Evolutionary conservation across 208 protist species (phyloP).

Genomic region (Porcisia deanei): DNA sequence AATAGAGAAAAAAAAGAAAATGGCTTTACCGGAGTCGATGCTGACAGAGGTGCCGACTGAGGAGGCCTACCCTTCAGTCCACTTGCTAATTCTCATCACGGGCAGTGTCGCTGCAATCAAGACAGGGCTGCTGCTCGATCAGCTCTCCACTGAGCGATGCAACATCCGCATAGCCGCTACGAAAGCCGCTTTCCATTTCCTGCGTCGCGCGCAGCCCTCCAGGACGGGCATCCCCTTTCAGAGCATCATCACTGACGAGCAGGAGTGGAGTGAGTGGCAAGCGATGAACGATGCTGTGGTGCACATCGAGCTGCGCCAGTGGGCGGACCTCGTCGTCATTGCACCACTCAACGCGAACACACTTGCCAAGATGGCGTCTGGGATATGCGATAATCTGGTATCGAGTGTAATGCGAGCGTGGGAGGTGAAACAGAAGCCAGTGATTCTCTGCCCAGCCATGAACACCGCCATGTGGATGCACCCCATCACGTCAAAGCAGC

Average conservation of each 20-base stretch:
- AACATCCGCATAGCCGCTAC: slow-evolving; percentile 86
- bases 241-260: slow-evolving; percentile 82
- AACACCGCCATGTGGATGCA: slow-evolving; percentile 98
- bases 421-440: slow-evolving; percentile 88
- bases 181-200: slow-evolving; percentile 73
- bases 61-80: slow-evolving; percentile 52
- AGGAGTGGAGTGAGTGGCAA: slow-evolving; percentile 85
- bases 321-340: slow-evolving; percentile 96
- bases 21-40: background rate
- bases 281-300: slow-evolving; percentile 88
- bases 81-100: slow-evolving; percentile 82
- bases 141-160: slow-evolving; percentile 64
- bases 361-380: slow-evolving; percentile 94
- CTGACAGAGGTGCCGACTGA: slow-evolving; percentile 7
- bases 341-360: slow-evolving; percentile 97
- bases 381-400: slow-evolving; percentile 95
- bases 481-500: slow-evolving; percentile 87
- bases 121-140: slow-evolving; percentile 76
- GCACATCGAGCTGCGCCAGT: slow-evolving; percentile 94
- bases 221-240: slow-evolving; percentile 63
- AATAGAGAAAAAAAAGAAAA: background rate
- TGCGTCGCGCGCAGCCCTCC: slow-evolving; percentile 65
- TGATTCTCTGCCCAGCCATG: slow-evolving; percentile 98
- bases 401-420: slow-evolving; percentile 96
- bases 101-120: slow-evolving; percentile 92